Evolutionary conservation across 1,284 basidiomycete species (phyloP).

Genomic region (Rhodotorula sp.): DNA sequence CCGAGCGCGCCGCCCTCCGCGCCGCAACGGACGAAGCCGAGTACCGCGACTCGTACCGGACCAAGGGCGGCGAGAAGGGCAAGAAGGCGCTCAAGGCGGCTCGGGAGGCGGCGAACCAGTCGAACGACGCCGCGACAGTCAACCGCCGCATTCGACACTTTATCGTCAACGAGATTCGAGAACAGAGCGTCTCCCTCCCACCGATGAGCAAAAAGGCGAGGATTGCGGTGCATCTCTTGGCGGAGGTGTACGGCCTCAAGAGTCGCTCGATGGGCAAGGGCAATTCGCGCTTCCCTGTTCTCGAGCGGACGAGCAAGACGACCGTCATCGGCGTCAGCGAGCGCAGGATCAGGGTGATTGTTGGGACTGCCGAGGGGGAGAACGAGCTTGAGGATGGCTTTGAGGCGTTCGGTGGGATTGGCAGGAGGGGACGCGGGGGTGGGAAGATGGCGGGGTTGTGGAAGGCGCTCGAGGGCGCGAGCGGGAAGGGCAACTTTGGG

Average conservation of each 20-base stretch:
- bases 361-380: slow-evolving; percentile 35
- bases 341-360: slow-evolving; percentile 28
- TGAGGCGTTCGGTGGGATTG: slow-evolving; percentile 52
- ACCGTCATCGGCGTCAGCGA: slow-evolving; percentile 26
- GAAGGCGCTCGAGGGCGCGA: slow-evolving; percentile 55
- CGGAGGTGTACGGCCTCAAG: slow-evolving; percentile 69
- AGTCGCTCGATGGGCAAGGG: slow-evolving; percentile 72
- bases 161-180: slow-evolving; percentile 57
- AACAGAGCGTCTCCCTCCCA: slow-evolving; percentile 63
- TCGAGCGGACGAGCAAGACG: slow-evolving; percentile 34
- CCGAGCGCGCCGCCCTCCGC: slow-evolving; percentile 56
- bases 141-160: slow-evolving; percentile 71
- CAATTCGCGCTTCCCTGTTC: slow-evolving; percentile 52
- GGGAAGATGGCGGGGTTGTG: slow-evolving; percentile 36
- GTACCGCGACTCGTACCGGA: slow-evolving; percentile 3
- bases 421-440: slow-evolving; percentile 49
- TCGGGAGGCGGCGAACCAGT: slow-evolving; percentile 55
- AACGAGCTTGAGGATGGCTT: slow-evolving; percentile 58
- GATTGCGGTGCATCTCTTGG: slow-evolving; percentile 72
- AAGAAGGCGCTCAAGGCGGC: slow-evolving; percentile 24
- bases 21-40: slow-evolving; percentile 23
- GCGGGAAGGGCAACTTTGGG: slow-evolving; percentile 53
- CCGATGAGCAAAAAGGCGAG: slow-evolving; percentile 71
- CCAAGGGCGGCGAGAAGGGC: slow-evolving; percentile 33
- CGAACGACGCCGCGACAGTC: slow-evolving; percentile 49